phyloP scores from a whole-genome alignment of 208 protist genomes.

The Naegleria lovaniensis region DNA sequence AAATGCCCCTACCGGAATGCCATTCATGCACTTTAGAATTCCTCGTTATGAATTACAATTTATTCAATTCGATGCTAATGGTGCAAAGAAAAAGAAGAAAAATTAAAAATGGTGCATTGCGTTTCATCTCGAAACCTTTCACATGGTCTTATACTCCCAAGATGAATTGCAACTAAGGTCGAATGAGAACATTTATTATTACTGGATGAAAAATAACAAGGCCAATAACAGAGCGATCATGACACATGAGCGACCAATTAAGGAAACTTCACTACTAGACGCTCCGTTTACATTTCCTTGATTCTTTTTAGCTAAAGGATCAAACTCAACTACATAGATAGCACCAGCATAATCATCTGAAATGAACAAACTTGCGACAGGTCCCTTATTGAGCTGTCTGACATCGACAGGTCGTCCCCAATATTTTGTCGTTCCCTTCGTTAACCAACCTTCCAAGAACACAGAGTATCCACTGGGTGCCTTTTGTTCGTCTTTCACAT shows the following conservation, averaged over 20 bases:
- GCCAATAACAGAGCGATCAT: too few relatives aligned
- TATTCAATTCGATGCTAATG: slow-evolving; percentile 23
- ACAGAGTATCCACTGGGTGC: background rate
- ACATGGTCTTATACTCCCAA: too few relatives aligned
- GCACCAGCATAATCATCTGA: background rate
- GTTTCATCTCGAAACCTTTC: too few relatives aligned
- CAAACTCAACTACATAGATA: background rate
- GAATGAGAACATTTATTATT: too few relatives aligned
- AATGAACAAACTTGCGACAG: background rate
- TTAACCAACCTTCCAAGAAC: background rate
- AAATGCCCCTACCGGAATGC: background rate
- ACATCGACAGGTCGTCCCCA: background rate
- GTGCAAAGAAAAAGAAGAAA: background rate
- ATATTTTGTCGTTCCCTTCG: background rate
- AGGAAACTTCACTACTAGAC: too few relatives aligned
- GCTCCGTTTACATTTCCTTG: too few relatives aligned
- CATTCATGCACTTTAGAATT: slow-evolving; percentile 30
- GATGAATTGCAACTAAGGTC: too few relatives aligned
- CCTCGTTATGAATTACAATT: slow-evolving; percentile 30
- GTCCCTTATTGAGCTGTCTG: background rate
- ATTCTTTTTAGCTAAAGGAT: background rate
- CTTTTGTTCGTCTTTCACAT: background rate
- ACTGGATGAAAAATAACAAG: too few relatives aligned
- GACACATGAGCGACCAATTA: too few relatives aligned
- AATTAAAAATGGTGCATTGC: background rate